A percentile compares a stretch with the other conserved stretches of the same genome.
phyloP scores from a whole-genome alignment of 192 early-diverging fungal species.

The Coemansia sp. region DNA sequence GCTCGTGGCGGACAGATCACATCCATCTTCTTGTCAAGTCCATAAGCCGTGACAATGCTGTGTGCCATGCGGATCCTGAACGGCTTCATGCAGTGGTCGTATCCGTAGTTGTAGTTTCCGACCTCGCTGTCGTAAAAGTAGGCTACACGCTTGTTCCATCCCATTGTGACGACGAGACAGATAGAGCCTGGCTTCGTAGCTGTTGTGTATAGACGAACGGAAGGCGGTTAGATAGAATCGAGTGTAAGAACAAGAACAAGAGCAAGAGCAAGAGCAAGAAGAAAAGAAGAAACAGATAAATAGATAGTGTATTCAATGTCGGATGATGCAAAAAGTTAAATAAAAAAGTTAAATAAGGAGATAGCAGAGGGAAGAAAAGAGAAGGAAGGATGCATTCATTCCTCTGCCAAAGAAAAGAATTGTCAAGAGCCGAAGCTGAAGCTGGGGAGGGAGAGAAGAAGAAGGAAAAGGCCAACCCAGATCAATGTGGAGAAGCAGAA shows the following conservation, averaged over 20 bases:
- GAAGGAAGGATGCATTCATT: background rate
- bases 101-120: constrained; percentile 84
- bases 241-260: too few relatives aligned
- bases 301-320: too few relatives aligned
- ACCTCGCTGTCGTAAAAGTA: constrained; percentile 65
- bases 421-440: background rate
- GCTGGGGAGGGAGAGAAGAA: too few relatives aligned
- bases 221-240: too few relatives aligned
- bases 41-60: constrained; percentile 89
- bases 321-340: background rate
- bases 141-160: constrained; percentile 43
- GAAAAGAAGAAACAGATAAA: too few relatives aligned
- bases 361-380: background rate
- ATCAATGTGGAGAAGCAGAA: too few relatives aligned
- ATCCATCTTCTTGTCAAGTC: constrained; percentile 88
- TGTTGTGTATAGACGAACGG: too few relatives aligned
- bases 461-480: too few relatives aligned
- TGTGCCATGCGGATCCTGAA: constrained; percentile 92
- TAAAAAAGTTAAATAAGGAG: background rate
- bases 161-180: background rate
- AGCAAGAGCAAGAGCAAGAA: too few relatives aligned
- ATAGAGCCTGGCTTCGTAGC: too few relatives aligned
- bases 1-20: constrained; percentile 76
- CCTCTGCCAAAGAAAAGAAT: background rate
- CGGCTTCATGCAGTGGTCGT: constrained; percentile 98